Evolutionary conservation across 768 basidiomycete species (phyloP).

Genomic region (Mycena pura): DNA sequence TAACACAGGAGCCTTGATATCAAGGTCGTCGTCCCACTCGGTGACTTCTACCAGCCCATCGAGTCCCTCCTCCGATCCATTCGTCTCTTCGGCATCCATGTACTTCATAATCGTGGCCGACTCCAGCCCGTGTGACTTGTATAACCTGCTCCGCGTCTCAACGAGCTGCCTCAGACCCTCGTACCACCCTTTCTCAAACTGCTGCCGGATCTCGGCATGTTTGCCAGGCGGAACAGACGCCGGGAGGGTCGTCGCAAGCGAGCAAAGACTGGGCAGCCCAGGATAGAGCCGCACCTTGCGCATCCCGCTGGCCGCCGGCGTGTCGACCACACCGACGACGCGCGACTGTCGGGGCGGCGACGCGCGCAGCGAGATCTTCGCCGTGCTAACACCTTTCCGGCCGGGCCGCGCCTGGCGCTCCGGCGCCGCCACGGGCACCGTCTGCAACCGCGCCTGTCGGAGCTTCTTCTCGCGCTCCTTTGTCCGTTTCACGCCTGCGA

Average conservation of each 20-base stretch:
- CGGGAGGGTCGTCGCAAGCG: constrained; percentile 53
- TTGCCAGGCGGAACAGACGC: constrained; percentile 39
- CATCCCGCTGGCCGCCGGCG: constrained; percentile 11
- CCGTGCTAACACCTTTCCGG: constrained; percentile 67
- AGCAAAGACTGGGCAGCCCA: constrained; percentile 52
- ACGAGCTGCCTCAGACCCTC: constrained; percentile 61
- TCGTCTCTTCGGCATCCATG: constrained; percentile 30
- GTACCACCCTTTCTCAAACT: constrained; percentile 69
- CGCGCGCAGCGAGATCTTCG: constrained; percentile 66
- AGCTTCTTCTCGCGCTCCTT: constrained; percentile 72
- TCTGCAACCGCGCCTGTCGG: constrained; percentile 55
- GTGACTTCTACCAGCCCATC: constrained; percentile 46
- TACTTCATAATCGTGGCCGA: constrained; percentile 50
- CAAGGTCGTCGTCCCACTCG: constrained; percentile 31
- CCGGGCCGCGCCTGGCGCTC: constrained; percentile 45
- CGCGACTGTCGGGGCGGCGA: constrained; percentile 28
- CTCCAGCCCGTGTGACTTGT: constrained; percentile 55
- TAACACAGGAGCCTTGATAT: constrained; percentile 39
- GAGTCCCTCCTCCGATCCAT: constrained; percentile 37
- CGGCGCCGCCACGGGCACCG: constrained; percentile 20
- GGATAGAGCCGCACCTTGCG: constrained; percentile 66
- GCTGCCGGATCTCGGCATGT: constrained; percentile 48
- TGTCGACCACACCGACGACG: constrained; percentile 10
- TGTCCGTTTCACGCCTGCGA: constrained; percentile 65
- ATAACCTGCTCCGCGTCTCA: constrained; percentile 54